Evolutionary conservation across 345 rosid species (phyloP).

Genomic region (Gossypium rotundifolium): DNA sequence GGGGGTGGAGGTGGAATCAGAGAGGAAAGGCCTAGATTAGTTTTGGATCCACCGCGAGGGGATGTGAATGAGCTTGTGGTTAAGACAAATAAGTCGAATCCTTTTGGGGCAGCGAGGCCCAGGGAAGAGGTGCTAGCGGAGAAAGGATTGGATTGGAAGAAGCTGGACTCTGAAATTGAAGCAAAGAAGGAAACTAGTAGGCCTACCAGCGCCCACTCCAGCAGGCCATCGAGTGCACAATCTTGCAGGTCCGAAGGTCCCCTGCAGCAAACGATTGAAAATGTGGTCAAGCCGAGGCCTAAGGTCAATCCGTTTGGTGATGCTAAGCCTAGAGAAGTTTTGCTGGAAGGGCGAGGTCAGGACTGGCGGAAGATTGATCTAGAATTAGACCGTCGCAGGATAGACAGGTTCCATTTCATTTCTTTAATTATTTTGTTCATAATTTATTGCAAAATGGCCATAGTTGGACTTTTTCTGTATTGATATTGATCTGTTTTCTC

Average conservation of each 20-base stretch:
- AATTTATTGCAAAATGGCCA: background rate
- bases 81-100: constrained; percentile 63
- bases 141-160: constrained; percentile 93
- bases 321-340: constrained; percentile 90
- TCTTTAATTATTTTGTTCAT: background rate
- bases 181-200: constrained; percentile 67
- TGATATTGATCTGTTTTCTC: background rate
- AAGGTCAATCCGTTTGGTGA: constrained; percentile 94
- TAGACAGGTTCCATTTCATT: constrained; percentile 49
- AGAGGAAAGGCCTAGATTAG: constrained; percentile 62
- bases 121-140: constrained; percentile 90
- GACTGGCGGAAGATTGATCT: constrained; percentile 93
- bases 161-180: constrained; percentile 69
- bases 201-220: constrained; percentile 85
- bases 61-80: constrained; percentile 38
- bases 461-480: background rate
- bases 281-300: constrained; percentile 60
- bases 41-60: constrained; percentile 57
- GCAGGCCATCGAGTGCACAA: constrained; percentile 92
- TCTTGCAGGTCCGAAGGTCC: constrained; percentile 72
- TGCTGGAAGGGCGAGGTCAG: constrained; percentile 79
- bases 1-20: constrained; percentile 33
- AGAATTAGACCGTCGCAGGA: constrained; percentile 76
- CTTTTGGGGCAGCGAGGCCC: constrained; percentile 91
- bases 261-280: constrained; percentile 52